phyloP scores from a whole-genome alignment of 2,329 filamentous ascomycete species.

The Fonsecaea nubica region DNA sequence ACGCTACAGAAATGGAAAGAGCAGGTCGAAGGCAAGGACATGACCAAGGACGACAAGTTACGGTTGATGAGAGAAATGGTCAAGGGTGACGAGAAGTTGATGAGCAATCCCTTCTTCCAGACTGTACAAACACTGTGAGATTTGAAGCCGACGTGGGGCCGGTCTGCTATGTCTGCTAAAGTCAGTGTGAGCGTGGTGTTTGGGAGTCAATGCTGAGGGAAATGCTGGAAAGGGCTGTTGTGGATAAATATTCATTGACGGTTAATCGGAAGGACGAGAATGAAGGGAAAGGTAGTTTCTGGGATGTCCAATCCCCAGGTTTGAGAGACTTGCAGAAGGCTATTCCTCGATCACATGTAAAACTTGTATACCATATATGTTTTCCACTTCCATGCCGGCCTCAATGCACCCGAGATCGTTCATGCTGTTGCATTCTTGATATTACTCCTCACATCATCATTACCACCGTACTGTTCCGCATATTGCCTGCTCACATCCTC shows the following conservation, averaged over 20 bases:
- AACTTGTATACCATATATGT: neutral
- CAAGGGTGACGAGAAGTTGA: slow-evolving; percentile 69
- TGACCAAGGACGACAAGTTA: slow-evolving; percentile 79
- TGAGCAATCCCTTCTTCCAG: slow-evolving; percentile 62
- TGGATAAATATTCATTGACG: neutral
- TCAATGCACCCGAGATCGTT: neutral
- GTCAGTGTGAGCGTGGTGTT: slow-evolving; percentile 24
- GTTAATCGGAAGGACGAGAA: neutral
- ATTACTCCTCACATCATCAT: slow-evolving; percentile 36
- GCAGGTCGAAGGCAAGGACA: slow-evolving; percentile 61
- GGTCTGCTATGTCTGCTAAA: neutral
- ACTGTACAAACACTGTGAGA: slow-evolving; percentile 53
- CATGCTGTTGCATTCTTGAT: slow-evolving; percentile 24
- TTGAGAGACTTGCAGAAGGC: neutral
- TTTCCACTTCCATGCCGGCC: neutral
- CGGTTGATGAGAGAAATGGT: slow-evolving; percentile 80
- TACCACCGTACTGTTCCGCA: slow-evolving; percentile 28
- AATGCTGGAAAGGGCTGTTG: neutral
- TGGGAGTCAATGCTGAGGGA: neutral
- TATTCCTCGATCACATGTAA: neutral
- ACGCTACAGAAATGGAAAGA: slow-evolving; percentile 86
- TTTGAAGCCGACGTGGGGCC: neutral
- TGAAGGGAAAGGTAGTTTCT: neutral
- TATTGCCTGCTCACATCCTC: slow-evolving; percentile 32
- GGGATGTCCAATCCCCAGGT: neutral